Base-by-base conservation (phyloP, 768 basidiomycete species). In the Tulasnella sp. region DNA sequence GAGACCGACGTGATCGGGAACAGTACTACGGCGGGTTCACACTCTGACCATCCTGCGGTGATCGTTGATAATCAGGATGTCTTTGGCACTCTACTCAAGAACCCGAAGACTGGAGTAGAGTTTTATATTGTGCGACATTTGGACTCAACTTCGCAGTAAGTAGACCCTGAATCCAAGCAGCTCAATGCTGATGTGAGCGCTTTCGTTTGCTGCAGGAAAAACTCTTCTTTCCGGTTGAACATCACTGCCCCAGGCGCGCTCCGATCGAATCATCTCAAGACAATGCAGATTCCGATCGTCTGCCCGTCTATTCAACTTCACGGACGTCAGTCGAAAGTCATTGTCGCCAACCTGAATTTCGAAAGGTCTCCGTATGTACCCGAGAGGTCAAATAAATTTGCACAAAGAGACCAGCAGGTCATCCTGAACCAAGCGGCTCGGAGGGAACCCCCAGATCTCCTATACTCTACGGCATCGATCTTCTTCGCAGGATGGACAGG, bases 1-100 rank as follows among this genome's bases (percentile, higher is more conserved):
- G 85, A 89, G 71, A 92, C 88, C 0, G 77, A 87, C 62, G 79
- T 82, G 76, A 72, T 88, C 21, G 83, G 80, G 2, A 78, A 86
- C 64, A 75, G 80, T 22, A 34, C 57, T 52, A 5, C 5, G 9
- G 7, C n/a, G 8, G 29, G 34, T 5, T 7, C 17, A n/a, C n/a
- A n/a, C 24, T 4, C 50, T 52, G 29, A 34, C 22, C 78, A 73
- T 11, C 80, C 80, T 38, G 69, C 69, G 11, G 74, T 76, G 24
- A 65, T 62, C 0, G 66, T 74, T 44, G 69, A 71, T n/a, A 77
- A 78, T 59, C 60, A 76, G 0, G 74, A 72, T 2, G 78, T 76
- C 2, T 84, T 82, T 62, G 76, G 78, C 17, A 87, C 84, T 0
- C 66, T 81, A 19, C 70, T 92, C 49, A 72, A 70, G 51, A 91